A percentile compares a stretch with the other conserved stretches of the same genome.
phyloP scores from a whole-genome alignment of 2,329 filamentous ascomycete genomes.

The Trichoderma simmonsii region DNA sequence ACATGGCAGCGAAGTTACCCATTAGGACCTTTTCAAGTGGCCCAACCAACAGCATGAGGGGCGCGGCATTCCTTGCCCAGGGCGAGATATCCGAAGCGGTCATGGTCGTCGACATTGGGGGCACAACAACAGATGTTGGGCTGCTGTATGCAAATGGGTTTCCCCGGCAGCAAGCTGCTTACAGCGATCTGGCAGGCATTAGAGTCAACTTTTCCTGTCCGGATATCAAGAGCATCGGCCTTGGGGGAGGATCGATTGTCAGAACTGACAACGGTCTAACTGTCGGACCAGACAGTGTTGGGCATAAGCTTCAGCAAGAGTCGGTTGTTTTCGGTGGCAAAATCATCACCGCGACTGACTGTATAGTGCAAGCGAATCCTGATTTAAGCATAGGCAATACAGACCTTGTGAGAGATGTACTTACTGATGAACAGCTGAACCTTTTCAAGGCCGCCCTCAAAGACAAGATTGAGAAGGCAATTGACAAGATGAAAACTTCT shows the following conservation, averaged over 20 bases:
- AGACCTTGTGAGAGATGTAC: constrained; percentile 32
- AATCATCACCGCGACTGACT: constrained; percentile 58
- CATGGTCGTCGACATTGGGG: constrained; percentile 65
- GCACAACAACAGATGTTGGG: constrained; percentile 64
- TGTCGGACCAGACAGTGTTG: constrained; percentile 61
- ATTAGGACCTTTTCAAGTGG: constrained; percentile 62
- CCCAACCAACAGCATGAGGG: constrained; percentile 61
- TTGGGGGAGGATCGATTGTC: constrained; percentile 58
- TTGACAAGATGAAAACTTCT: constrained; percentile 63
- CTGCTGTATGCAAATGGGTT: constrained; percentile 60
- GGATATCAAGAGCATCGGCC: constrained; percentile 57
- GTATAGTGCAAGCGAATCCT: constrained; percentile 37
- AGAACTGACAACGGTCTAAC: constrained; percentile 38
- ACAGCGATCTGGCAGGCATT: constrained; percentile 60
- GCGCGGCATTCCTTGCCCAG: constrained; percentile 57
- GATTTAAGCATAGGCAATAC: constrained; percentile 42
- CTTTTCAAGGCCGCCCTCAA: constrained; percentile 43
- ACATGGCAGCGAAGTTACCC: constrained; percentile 52
- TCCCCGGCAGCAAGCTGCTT: constrained; percentile 60
- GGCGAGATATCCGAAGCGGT: constrained; percentile 36
- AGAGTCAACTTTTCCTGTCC: constrained; percentile 59
- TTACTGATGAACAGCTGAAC: constrained; percentile 33
- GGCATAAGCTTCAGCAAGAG: constrained; percentile 52
- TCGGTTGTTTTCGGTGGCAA: constrained; percentile 56
- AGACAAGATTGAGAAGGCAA: constrained; percentile 51